These are phyloP conservation scores for Quercus berberidifolia DNA, from an alignment of 306 rosid genomes.

Conservation along the genomic window DNA sequence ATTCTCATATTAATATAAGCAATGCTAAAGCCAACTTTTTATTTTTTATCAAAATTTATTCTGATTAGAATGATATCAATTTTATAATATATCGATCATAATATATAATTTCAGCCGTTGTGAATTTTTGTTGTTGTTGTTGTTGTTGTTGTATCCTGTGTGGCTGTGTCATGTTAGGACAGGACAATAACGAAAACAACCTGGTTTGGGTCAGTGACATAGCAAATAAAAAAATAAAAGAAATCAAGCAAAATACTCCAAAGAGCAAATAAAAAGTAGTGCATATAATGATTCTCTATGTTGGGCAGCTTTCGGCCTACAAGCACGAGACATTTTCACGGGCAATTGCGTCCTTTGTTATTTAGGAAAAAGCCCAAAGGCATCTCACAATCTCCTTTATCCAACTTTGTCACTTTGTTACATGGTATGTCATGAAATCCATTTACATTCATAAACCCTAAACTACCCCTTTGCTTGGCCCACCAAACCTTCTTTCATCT, in stretches of 20 bases:
- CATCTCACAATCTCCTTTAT: constrained; percentile 32
- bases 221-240: background rate
- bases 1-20: too few species aligned
- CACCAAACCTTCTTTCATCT: constrained; percentile 3
- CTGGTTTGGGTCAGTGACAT: background rate
- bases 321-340: constrained; percentile 66
- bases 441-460: constrained; percentile 4
- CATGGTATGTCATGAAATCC: constrained; percentile 13
- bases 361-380: constrained; percentile 39
- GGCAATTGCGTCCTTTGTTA: constrained; percentile 55
- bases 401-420: constrained; percentile 43
- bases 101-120: too few species aligned
- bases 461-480: background rate
- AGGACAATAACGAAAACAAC: background rate
- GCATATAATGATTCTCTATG: constrained; percentile 51
- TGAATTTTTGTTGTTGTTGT: too few species aligned
- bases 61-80: too few species aligned
- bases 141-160: background rate
- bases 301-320: constrained; percentile 48
- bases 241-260: background rate
- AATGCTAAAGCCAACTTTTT: too few species aligned
- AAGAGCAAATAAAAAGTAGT: constrained; percentile 29
- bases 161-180: background rate
- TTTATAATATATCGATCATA: too few species aligned
- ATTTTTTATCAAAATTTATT: too few species aligned